Evolutionary conservation across 345 rosid genomes (phyloP), one percentile per base, ranked within the genome.

Genomic region (Corchorus capsularis): DNA sequence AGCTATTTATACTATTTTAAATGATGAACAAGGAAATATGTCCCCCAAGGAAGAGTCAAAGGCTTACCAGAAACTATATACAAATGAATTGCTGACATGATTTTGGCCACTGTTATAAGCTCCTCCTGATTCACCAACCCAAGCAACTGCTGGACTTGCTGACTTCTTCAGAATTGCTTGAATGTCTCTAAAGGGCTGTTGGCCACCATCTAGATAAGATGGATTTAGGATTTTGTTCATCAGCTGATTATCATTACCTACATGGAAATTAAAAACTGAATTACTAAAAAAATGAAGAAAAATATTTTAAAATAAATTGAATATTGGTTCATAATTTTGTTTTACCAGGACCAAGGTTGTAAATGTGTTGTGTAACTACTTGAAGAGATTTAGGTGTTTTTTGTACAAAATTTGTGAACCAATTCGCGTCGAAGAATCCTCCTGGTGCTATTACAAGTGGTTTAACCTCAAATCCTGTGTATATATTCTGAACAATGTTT

Each of bases 41-140:
- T 27, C 20, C 6, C 4, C 9, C 15, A 7, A 9, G 34, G 1
- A 14, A 17, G 57, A 37, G 20, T 16, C 27, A 19, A 35, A 43
- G 65, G 65, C 50, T 74, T 86, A 93, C 94, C 94, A 90, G 88
- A 90, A 90, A 61, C 89, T 83, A 68, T 82, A 81, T 16, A 85
- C 88, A 75, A 86, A 88, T 22, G 94, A 71, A 62, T 88, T 78
- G 16, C 88, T 81, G 72, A 88, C 90, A 17, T 77, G 88, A 79
- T 85, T 77, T 55, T 9, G 86, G 75, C 90, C 94, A 0, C 94
- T 88, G 76, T 84, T 90, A 67, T 75, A 87, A 32, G 89, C 94
- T 14, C 90, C 92, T 32, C 94, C 92, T 2, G 92, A 89, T 80
- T 90, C 92, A 14, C 92, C 87, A 54, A 90, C 87, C 92, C 94